Evolutionary conservation across 1,139 yeast genomes (phyloP), one percentile per base, ranked within the genome.

Genomic region (Saccharomyces hybrid): DNA sequence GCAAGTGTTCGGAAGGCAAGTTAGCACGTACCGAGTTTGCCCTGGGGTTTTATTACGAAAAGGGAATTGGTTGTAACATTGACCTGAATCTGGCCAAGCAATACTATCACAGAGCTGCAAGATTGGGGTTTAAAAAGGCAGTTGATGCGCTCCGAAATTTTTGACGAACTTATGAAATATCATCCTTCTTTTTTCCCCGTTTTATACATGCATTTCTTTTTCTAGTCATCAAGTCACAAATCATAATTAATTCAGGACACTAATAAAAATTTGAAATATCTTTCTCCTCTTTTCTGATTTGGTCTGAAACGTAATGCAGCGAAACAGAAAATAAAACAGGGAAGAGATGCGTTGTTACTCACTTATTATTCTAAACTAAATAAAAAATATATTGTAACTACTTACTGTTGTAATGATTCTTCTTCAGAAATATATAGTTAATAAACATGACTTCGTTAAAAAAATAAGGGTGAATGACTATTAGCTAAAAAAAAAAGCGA

Each of bases 11-110:
- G 1, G 86, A 85, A 60, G 87, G 85, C 65, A 88, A 88, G 16
- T 76, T 86, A 42, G 81, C 86, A 1, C 89, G 89, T 64, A 96
- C 96, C 3, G 89, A 85, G 65, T 89, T 79, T 67, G 89, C 90
- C 53, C 77, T 91, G 71, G 99, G 96, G 0, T 80, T 84, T 64
- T 86, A 86, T 65, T 81, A 82, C 56, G 96, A 88, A 70, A 80
- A 79, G 59, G 98, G 97, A 1, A 77, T 88, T 51, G 95, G 95
- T 8, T 79, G 81, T 53, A 72, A 72, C 11, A 70, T 70, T 44
- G 78, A 82, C 61, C 28, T 69, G 31, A 74, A 72, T 14, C 74
- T 77, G 65, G 85, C 88, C 1, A 68, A 69, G 52, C 69, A 72
- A 54, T 84, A 83, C 75, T 84, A 81, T 65, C 71, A 71, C 56